Base-by-base conservation (phyloP, 1,139 yeast genomes). In the Zygoascus hellenicus region DNA sequence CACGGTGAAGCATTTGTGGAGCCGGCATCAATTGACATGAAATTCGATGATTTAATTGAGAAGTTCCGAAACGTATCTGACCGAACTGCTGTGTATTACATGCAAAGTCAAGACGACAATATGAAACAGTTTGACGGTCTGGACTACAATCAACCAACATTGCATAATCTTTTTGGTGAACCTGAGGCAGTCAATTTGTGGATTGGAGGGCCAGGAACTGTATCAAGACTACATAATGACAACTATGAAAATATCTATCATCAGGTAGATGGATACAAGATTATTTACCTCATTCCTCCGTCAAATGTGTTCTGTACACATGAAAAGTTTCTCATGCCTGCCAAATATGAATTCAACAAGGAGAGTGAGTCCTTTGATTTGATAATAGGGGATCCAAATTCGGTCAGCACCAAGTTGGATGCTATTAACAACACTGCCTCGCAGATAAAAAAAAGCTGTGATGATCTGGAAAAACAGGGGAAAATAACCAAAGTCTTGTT, bases 21-120 rank as follows among this genome's bases (percentile, higher is more conserved):
- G 50, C 72, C 72, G 1, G 56, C 57, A 43, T 47, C 58, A 3
- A 46, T 50, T 5, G 48, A 48, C 2, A 54, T 62, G 57, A 50
- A 61, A 1, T 60, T 64, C 17, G 16, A 44, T 4, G 52, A 58
- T 37, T 56, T 68, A 32, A 42, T 67, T 3, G 52, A 54, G 13
- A 50, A 58, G 26, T 45, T 38, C 35, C 48, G 30, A 33, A 32
- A 33, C 13, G 31, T 26, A 9, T 11, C 17, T 11, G 36, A 38
- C 10, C 38, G 36, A 9, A 33, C 32, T 3, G 38, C 42, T 3
- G 66, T 62, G 10, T 52, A 59, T 49, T 68, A 68, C 53, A 63
- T 69, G 61, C 72, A 68, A 48, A 59, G 68, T 45, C 71, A 67
- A 51, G 67, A 67, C 49, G 62, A 60, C 39, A 68, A 67, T 47